A percentile compares a stretch with the other conserved stretches of the same genome.
phyloP scores from a whole-genome alignment of 176 grass and related monocot species.

The Juncus inflexus region DNA sequence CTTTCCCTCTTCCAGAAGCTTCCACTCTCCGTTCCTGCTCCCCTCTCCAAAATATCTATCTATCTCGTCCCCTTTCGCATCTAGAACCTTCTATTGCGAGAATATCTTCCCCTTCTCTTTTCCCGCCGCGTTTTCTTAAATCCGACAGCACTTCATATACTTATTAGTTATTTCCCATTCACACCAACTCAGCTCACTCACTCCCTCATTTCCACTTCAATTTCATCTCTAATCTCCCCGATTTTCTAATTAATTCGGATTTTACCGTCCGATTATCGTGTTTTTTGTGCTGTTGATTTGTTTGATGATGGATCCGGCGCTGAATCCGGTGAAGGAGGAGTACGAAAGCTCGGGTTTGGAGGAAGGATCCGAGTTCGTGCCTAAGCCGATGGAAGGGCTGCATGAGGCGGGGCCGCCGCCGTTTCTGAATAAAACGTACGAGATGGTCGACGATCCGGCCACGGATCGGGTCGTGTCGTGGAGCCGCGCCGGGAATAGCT shows the following conservation, averaged over 20 bases:
- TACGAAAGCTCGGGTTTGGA: slow-evolving; percentile 9
- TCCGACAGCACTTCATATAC: neutral
- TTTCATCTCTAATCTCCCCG: neutral
- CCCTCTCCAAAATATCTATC: neutral
- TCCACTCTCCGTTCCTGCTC: neutral
- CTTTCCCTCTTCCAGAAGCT: slow-evolving; percentile 31
- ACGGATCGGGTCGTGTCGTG: slow-evolving; percentile 63
- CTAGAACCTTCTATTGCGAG: slow-evolving; percentile 46
- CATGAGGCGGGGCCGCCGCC: slow-evolving; percentile 75
- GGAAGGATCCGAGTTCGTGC: slow-evolving; percentile 29
- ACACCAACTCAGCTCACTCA: neutral
- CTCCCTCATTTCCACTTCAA: neutral
- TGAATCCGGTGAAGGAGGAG: slow-evolving; percentile 64
- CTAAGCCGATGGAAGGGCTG: slow-evolving; percentile 72
- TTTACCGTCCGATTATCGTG: neutral
- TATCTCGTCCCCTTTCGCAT: neutral
- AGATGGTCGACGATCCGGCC: slow-evolving; percentile 58
- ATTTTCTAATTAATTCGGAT: neutral
- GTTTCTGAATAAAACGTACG: slow-evolving; percentile 86
- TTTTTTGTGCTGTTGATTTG: slow-evolving; percentile 1
- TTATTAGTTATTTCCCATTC: neutral
- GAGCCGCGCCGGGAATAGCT: slow-evolving; percentile 66
- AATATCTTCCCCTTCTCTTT: slow-evolving; percentile 18
- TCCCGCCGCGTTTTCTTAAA: slow-evolving; percentile 11
- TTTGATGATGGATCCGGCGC: slow-evolving; percentile 42